A percentile compares a stretch with the other conserved stretches of the same genome.
Conservation (phyloP, 768 basidiomycete genomes). For the Tylopilus felleus region DNA sequence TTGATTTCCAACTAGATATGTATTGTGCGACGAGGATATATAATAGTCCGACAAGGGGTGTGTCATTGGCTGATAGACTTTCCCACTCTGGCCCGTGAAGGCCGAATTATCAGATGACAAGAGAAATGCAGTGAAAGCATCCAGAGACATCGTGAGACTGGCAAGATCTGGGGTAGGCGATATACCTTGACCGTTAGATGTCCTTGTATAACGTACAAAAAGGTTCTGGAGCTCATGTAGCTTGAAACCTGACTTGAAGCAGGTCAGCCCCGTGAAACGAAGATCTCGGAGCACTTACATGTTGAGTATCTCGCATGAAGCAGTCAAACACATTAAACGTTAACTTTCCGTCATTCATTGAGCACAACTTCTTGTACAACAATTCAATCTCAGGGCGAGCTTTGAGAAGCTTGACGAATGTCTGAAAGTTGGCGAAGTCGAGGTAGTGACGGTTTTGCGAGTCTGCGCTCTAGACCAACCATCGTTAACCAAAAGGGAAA, state of each 20-base stretch:
- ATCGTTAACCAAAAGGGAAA: background rate
- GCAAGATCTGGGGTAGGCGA: conserved; percentile 2
- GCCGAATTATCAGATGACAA: conserved; percentile 73
- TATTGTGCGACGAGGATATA: conserved; percentile 90
- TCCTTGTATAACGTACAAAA: conserved; percentile 34
- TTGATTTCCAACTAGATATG: conserved; percentile 85
- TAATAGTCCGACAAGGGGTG: conserved; percentile 83
- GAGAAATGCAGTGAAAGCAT: conserved; percentile 76
- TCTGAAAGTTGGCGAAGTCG: conserved; percentile 76
- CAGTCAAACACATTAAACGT: conserved; percentile 39
- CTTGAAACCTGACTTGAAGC: conserved; percentile 34
- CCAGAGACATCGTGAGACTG: conserved; percentile 41
- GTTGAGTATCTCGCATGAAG: conserved; percentile 54
- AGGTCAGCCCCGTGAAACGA: conserved; percentile 11
- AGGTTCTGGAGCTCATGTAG: conserved; percentile 33
- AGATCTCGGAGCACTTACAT: conserved; percentile 33
- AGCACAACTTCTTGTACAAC: conserved; percentile 49
- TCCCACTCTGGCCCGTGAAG: conserved; percentile 49
- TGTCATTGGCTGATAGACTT: conserved; percentile 82
- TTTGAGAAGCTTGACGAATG: conserved; percentile 80
- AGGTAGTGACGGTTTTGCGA: conserved; percentile 51
- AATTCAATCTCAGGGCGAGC: conserved; percentile 77
- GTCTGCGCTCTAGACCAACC: conserved; percentile 56
- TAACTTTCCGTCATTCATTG: conserved; percentile 32
- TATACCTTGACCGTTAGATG: background rate